Conservation (phyloP, 1,284 basidiomycete species). For the Lentinula novae-zelandiae region DNA sequence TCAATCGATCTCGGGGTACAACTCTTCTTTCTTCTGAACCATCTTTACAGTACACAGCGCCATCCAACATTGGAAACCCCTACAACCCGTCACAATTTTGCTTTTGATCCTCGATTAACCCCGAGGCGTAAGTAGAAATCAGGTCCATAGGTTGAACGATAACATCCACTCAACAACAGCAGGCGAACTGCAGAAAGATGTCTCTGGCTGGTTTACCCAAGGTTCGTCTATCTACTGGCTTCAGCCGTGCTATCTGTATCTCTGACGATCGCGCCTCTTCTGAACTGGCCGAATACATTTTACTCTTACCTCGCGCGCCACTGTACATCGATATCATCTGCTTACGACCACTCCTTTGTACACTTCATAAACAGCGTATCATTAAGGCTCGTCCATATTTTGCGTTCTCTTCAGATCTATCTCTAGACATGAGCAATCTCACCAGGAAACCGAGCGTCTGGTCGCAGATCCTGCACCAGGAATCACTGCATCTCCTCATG, state of each 20-base stretch:
- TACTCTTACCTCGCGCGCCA: not conserved
- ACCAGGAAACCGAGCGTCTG: slow-evolving; percentile 94
- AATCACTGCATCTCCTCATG: slow-evolving; percentile 90
- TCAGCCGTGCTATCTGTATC: not conserved
- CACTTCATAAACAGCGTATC: slow-evolving; percentile 11
- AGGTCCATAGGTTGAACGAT: not conserved
- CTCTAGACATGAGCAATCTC: not conserved
- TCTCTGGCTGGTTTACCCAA: slow-evolving; percentile 10
- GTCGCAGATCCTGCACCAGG: slow-evolving; percentile 95
- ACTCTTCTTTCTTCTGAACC: not conserved
- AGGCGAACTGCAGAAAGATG: not conserved
- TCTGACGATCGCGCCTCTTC: not conserved
- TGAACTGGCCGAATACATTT: not conserved
- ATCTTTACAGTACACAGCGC: not conserved
- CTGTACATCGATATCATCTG: not conserved
- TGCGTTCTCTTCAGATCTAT: not conserved
- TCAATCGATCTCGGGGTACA: not conserved
- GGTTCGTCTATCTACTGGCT: not conserved
- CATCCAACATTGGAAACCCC: not conserved
- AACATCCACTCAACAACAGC: not conserved
- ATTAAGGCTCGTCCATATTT: slow-evolving; percentile 10
- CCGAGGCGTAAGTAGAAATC: not conserved
- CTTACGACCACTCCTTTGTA: not conserved
- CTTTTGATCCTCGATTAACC: not conserved
- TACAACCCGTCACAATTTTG: not conserved